Conservation (phyloP, 2,329 filamentous ascomycete species). For the Magnaporthales sp. region DNA sequence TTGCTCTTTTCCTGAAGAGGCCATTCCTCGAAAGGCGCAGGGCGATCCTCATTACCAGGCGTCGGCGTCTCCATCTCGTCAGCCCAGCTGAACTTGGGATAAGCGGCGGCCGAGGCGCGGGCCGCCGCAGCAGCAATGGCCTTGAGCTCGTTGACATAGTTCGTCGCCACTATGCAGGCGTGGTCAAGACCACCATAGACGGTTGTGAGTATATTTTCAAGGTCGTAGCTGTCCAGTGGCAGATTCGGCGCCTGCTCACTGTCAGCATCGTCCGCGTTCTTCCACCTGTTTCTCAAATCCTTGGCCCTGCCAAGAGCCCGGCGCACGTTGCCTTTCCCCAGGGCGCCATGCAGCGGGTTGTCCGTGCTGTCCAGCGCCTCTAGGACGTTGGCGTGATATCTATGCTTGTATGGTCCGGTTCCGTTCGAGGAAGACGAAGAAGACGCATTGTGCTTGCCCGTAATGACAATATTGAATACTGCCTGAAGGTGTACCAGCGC, state of each 20-base stretch:
- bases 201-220: constrained; percentile 47
- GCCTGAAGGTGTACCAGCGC: constrained; percentile 59
- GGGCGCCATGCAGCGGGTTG: constrained; percentile 45
- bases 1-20: neutral
- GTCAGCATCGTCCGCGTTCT: constrained; percentile 46
- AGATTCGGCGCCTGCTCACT: constrained; percentile 17
- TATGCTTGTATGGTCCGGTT: constrained; percentile 13
- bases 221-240: constrained; percentile 50
- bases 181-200: constrained; percentile 52
- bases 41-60: neutral
- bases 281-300: constrained; percentile 65
- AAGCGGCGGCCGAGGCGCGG: constrained; percentile 6
- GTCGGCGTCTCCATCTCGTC: constrained; percentile 11
- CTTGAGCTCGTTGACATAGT: constrained; percentile 25
- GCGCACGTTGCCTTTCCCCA: constrained; percentile 47
- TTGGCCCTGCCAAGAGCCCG: constrained; percentile 57
- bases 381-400: constrained; percentile 65
- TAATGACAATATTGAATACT: constrained; percentile 50
- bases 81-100: constrained; percentile 3
- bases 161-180: constrained; percentile 42
- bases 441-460: constrained; percentile 14
- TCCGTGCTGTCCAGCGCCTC: constrained; percentile 45
- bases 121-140: constrained; percentile 5
- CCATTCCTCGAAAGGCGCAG: neutral
- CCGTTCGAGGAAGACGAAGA: constrained; percentile 12